Percentiles rank a stretch among this genome's conserved stretches.
These are phyloP conservation scores for Trichophyton schoenleinii DNA, from an alignment of 2,329 filamentous ascomycete species.

Conservation along the genomic window DNA sequence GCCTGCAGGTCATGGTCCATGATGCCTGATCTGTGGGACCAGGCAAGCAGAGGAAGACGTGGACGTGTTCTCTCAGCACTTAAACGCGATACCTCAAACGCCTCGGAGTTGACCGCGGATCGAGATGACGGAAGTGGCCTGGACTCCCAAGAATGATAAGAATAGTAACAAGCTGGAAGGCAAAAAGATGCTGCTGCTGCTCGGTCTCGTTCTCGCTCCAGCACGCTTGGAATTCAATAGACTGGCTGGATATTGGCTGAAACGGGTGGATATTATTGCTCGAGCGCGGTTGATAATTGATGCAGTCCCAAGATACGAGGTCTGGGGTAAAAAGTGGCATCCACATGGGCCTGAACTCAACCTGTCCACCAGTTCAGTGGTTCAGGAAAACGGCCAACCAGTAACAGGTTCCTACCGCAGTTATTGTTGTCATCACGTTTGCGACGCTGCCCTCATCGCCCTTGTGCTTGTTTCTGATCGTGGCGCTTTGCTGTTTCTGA, in stretches of 20 bases:
- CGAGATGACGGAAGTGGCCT: background rate
- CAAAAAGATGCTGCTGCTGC: too few species aligned
- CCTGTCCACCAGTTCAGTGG: background rate
- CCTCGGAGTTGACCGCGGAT: background rate
- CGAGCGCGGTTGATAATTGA: background rate
- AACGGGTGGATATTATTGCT: background rate
- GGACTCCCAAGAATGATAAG: background rate
- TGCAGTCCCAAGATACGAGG: background rate
- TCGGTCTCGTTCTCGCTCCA: background rate
- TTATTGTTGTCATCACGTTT: too few species aligned
- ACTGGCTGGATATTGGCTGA: background rate
- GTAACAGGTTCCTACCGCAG: too few species aligned
- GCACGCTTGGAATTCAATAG: background rate
- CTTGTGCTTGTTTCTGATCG: too few species aligned
- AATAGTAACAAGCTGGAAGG: too few species aligned
- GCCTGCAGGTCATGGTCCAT: slow-evolving; percentile 1
- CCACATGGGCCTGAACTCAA: background rate
- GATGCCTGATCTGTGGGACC: background rate
- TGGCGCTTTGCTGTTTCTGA: too few species aligned
- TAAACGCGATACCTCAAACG: background rate
- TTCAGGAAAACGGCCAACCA: too few species aligned
- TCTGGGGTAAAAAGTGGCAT: background rate
- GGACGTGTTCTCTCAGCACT: background rate
- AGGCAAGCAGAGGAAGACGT: background rate
- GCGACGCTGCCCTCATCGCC: too few species aligned